Base-by-base conservation (phyloP, 208 protist species). In the Crithidia mellificae region DNA sequence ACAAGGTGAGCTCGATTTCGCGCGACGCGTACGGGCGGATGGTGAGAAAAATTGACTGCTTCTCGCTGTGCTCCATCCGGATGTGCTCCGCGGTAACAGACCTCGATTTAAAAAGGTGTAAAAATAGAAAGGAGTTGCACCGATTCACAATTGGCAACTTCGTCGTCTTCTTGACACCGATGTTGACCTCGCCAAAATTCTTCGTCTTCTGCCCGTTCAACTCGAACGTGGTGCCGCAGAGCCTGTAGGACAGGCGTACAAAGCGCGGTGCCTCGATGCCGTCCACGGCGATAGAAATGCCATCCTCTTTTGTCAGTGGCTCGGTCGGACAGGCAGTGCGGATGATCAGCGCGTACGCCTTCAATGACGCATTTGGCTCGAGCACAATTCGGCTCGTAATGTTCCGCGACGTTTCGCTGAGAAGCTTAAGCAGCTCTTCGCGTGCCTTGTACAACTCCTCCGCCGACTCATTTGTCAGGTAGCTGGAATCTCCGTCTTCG, bases 151-250 rank as follows among this genome's bases (percentile, higher is more conserved):
- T 78, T 0, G 82, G 68, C 11, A 95, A 27, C 68, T 88, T 93
- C n/a, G 90, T 95, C 9, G 77, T 83, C 74, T 84, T 95, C 41
- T 84, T 82, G 24, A 83, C 80, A 7, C 90, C 90, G 63, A 95
- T 93, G 67, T 93, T 95, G 4, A 93, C 84, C 61, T 95, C 90
- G 20, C 90, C 87, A 68, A 93, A 95, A 41, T 95, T 90, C 68
- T 92, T 95, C 30, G 87, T 92, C 54, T 85, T 90, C 64, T 95
- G 90, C 15, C 90, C 90, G 43, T 69, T 71, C 2, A 95, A 43
- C 36, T 91, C 84, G 63, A 95, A 95, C 7, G 62, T 77, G 0
- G 81, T 86, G 41, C 74, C 70, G 65, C 85, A 93, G 24, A 95
- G 68, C 6, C 76, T 68, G 58, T 95, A 95, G 7, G 90, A 95